phyloP scores from a whole-genome alignment of 768 basidiomycete genomes.

The Omphalotus guepiniiformis region DNA sequence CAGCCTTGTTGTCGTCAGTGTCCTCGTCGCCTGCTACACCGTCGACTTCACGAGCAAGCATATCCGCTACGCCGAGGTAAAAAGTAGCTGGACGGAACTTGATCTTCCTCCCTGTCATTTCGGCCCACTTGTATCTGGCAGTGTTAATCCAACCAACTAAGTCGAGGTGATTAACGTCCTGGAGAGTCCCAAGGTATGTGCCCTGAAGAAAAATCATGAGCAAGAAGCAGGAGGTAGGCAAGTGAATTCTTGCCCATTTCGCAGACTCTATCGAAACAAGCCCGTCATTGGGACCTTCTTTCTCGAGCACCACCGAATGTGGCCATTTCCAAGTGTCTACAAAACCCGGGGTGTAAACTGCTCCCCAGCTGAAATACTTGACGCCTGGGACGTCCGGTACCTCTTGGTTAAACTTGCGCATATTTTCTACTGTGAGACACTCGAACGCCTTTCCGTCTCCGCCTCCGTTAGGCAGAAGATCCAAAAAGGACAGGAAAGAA shows the following conservation, averaged over 20 bases:
- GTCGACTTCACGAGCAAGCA: constrained; percentile 75
- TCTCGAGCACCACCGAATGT: constrained; percentile 75
- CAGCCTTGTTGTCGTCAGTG: not conserved
- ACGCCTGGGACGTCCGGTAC: constrained; percentile 78
- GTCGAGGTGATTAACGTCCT: constrained; percentile 88
- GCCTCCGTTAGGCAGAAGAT: constrained; percentile 84
- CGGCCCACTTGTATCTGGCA: constrained; percentile 84
- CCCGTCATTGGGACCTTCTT: constrained; percentile 93
- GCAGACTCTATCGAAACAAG: constrained; percentile 86
- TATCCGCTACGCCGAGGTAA: constrained; percentile 79
- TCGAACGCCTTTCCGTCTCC: constrained; percentile 96
- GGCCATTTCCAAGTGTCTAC: constrained; percentile 91
- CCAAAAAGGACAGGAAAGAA: constrained; percentile 67
- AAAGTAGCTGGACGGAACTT: constrained; percentile 91
- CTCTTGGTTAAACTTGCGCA: constrained; percentile 85
- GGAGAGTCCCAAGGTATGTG: constrained; percentile 89
- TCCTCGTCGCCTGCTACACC: constrained; percentile 6
- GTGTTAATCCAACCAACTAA: constrained; percentile 93
- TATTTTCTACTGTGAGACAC: constrained; percentile 76
- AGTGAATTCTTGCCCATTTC: constrained; percentile 81
- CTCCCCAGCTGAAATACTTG: constrained; percentile 95
- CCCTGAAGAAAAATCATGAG: constrained; percentile 43
- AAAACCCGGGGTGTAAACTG: constrained; percentile 80
- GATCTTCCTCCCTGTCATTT: constrained; percentile 85
- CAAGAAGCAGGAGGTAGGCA: constrained; percentile 13